Base-by-base conservation (phyloP, 2,329 filamentous ascomycete species). In the Cladosporium cucumerinum region DNA sequence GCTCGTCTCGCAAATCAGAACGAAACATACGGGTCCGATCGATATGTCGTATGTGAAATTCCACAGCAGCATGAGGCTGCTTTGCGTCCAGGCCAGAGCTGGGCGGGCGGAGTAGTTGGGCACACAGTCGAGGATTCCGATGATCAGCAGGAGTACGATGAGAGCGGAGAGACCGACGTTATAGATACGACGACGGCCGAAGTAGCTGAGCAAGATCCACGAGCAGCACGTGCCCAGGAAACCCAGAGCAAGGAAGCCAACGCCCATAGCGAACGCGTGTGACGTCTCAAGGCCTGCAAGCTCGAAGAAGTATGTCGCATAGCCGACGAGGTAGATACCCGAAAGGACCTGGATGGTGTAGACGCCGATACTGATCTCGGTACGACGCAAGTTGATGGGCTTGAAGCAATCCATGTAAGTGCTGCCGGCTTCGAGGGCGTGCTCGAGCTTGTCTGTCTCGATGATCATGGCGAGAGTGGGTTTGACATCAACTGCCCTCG, bases 301-400 rank as follows among this genome's bases (percentile, higher is more conserved):
- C 57, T 81, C 71, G 72, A 83, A 82, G 74, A 83, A 83, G 70
- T 82, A 83, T 3, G 78, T 81, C 5, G 76, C 75, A 68, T 79
- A 81, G 32, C 78, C 78, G 7, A 81, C 77, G 61, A 82, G 69
- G 61, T 74, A 78, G 51, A 79, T 76, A 1, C 78, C 79, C n/a
- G 75, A 77, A 5, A 81, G 68, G 62, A 79, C 76, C 64, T 82
- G 79, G 57, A 78, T 79, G 30, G 75, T 72, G 66, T 80, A 82
- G 21, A 80, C 79, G 8, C 77, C 77, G 43, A 78, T 70, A 0
- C 79, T 78, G 46, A 82, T 81, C 32, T 77, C 75, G 0, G 80
- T 82, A 4, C 81, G 76, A 2, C 79, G 69, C 5, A 76, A 68
- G 63, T 82, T 80, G 32, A 77, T 73, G 25, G 74, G 74, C 5